phyloP scores from a whole-genome alignment of 345 rosid genomes.

The Ceriops tagal region DNA sequence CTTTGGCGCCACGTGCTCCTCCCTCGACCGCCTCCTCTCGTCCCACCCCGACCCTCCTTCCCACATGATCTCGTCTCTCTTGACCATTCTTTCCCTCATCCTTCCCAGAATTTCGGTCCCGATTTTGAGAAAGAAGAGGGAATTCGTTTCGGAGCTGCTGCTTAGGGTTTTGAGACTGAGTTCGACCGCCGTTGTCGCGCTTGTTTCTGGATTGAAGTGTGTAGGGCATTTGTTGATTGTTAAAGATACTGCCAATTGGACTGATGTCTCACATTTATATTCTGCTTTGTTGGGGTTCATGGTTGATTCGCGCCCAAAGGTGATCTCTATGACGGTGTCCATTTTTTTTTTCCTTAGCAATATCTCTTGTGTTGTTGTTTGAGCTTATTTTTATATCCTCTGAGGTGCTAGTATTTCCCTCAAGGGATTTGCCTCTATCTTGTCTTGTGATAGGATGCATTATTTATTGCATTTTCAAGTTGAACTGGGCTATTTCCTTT shows the following conservation, averaged over 20 bases:
- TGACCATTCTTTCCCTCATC: constrained; percentile 52
- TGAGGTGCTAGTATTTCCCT: background rate
- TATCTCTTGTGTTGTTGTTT: background rate
- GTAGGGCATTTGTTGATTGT: constrained; percentile 45
- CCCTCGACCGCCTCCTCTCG: constrained; percentile 54
- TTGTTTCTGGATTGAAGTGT: constrained; percentile 60
- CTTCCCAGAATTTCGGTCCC: constrained; percentile 49
- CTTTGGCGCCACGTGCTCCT: constrained; percentile 60
- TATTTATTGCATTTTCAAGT: no score
- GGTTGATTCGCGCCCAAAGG: constrained; percentile 64
- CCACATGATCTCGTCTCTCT: constrained; percentile 49
- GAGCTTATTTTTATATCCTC: background rate
- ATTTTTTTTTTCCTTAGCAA: background rate
- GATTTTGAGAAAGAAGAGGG: constrained; percentile 50
- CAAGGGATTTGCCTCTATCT: background rate
- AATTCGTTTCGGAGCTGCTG: constrained; percentile 42
- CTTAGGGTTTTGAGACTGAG: constrained; percentile 40
- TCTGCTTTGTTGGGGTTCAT: constrained; percentile 39
- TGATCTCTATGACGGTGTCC: background rate
- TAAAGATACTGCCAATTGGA: constrained; percentile 45
- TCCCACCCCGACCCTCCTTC: constrained; percentile 34
- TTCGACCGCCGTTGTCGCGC: constrained; percentile 41
- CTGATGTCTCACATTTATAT: constrained; percentile 44
- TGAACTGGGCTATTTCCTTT: no score
- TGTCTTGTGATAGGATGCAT: no score